Evolutionary conservation across 140 eudicot species (phyloP), one percentile per base, ranked within the genome.

Genomic region (Senecio squalidus): DNA sequence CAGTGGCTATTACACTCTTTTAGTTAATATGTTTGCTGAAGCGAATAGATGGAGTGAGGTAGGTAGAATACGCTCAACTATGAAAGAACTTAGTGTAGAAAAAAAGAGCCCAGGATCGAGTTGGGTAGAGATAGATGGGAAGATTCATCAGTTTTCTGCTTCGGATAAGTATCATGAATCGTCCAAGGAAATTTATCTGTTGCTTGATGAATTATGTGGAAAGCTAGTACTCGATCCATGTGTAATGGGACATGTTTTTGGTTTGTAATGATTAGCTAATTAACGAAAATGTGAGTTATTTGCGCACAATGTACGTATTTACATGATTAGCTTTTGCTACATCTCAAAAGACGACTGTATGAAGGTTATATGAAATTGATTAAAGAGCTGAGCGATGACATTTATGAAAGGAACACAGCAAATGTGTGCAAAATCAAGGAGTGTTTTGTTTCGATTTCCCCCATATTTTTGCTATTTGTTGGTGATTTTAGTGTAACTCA

Each of bases 1-100:
- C 39, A 83, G 86, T 70, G 96, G 94, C 3, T 78, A 83, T 65
- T 71, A 78, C 56, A 69, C 69, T 26, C 89, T 87, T 34, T 64
- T 87, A 38, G 66, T 75, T 56, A 72, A 76, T 62, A 83, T 87
- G 94, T 83, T 73, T 71, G 94, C 94, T 60, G 84, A 87, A 73
- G 86, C 79, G 30, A 80, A 76, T 73, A 67, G 82, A 56, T 87
- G 96, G 96, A 62, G 64, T 34, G 86, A 87, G 14, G 96, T 80
- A 44, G 80, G 80, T 33, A 76, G 62, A 43, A 60, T 83, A 51
- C 74, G 95, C 66, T 62, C 76, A 24, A 60, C 5, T 20, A 80
- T 87, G 86, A 87, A 69, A 69, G 83, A 80, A 21, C 60, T 66
- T 18, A 69, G 80, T 34, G 80, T 83, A 8, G 86, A 78, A 58